Percentiles rank a stretch among this genome's conserved stretches.
These are phyloP conservation scores for Debaryomyces sp. DNA, from an alignment of 1,139 yeast species.

Conservation along the genomic window DNA sequence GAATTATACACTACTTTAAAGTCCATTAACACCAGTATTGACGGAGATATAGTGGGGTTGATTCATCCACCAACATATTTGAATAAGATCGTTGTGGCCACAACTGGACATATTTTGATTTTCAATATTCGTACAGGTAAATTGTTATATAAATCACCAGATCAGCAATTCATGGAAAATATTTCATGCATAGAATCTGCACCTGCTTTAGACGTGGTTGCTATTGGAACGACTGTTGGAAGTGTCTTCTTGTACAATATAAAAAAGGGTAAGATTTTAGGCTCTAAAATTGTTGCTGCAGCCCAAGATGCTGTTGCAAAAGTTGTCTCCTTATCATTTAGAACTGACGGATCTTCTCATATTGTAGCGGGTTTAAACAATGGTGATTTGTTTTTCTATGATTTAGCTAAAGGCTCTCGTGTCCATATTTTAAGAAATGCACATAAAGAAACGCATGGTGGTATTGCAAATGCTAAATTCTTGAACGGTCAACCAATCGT, in stretches of 20 bases:
- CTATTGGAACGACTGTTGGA: constrained; percentile 76
- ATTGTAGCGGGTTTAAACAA: constrained; percentile 75
- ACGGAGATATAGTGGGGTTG: constrained; percentile 71
- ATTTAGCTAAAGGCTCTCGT: constrained; percentile 69
- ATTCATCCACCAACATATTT: constrained; percentile 90
- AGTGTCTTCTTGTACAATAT: constrained; percentile 67
- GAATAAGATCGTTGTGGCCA: constrained; percentile 81
- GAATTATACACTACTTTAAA: constrained; percentile 67
- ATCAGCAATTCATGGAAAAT: constrained; percentile 49
- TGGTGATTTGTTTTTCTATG: constrained; percentile 88
- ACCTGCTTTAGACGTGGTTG: constrained; percentile 84
- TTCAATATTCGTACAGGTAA: constrained; percentile 82
- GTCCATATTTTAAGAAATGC: constrained; percentile 75
- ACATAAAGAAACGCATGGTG: constrained; percentile 76
- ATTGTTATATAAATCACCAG: constrained; percentile 59
- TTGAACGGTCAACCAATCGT: constrained; percentile 91
- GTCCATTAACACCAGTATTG: constrained; percentile 53
- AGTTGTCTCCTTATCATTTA: constrained; percentile 76
- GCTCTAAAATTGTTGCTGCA: constrained; percentile 57
- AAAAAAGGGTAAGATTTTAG: constrained; percentile 61
- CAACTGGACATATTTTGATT: constrained; percentile 63
- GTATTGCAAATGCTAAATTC: constrained; percentile 75
- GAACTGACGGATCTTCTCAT: constrained; percentile 90
- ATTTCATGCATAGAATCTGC: constrained; percentile 73
- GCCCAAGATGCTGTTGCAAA: constrained; percentile 51